Evolutionary conservation across 805 yeast species (phyloP).

Genomic region (Lipomyces orientalis): DNA sequence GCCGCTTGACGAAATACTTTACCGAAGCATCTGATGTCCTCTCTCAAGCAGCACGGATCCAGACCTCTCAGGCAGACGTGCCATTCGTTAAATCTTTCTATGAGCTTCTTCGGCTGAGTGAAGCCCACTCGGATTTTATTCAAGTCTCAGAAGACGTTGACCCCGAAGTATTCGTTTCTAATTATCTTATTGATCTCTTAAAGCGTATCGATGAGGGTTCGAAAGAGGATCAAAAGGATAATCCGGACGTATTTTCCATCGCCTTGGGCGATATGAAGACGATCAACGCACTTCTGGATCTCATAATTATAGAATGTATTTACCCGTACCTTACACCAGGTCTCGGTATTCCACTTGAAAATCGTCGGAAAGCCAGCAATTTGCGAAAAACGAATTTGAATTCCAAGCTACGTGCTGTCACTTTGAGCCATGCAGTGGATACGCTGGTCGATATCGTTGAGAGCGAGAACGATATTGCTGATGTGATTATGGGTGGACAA

Average conservation of each 20-base stretch:
- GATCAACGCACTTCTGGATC: conserved; percentile 66
- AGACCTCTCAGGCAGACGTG: background rate
- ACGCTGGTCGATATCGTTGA: conserved; percentile 34
- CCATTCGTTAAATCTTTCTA: background rate
- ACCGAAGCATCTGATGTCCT: conserved; percentile 7
- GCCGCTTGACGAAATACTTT: conserved; percentile 7
- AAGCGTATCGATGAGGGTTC: conserved; percentile 28
- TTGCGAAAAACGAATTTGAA: conserved; percentile 2
- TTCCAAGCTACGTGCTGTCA: conserved; percentile 8
- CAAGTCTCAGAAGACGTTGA: conserved; percentile 5
- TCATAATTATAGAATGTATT: conserved; percentile 73
- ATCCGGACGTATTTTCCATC: conserved; percentile 52
- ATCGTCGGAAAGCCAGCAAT: conserved; percentile 53
- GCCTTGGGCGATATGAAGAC: conserved; percentile 85
- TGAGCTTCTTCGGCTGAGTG: background rate
- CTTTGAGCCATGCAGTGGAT: conserved; percentile 27
- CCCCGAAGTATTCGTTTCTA: conserved; percentile 15
- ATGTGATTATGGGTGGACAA: conserved; percentile 42
- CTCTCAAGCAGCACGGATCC: conserved; percentile 7
- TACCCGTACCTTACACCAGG: conserved; percentile 64
- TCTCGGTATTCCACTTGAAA: conserved; percentile 68
- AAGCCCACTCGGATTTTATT: background rate
- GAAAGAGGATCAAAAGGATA: conserved; percentile 16
- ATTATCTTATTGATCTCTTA: conserved; percentile 14
- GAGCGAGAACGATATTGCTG: conserved; percentile 42